phyloP scores from a whole-genome alignment of 2,329 filamentous ascomycete species.

The Aureobasidium vineae region DNA sequence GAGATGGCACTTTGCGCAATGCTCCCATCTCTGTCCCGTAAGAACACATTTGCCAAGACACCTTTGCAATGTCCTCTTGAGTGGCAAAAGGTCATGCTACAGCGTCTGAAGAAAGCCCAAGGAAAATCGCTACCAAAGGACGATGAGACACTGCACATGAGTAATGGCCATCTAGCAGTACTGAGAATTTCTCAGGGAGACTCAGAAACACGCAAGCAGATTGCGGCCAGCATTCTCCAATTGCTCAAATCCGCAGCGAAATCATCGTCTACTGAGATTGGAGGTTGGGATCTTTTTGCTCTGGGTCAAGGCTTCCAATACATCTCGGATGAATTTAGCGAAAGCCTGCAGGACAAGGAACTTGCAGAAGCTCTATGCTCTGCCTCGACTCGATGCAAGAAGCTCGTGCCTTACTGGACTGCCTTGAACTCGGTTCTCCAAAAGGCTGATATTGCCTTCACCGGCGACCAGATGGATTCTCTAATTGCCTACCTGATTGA shows the following conservation, averaged over 20 bases:
- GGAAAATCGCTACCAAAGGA: background rate
- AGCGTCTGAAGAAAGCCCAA: conserved; percentile 22
- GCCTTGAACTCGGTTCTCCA: conserved; percentile 15
- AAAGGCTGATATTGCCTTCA: background rate
- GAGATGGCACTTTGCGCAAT: conserved; percentile 68
- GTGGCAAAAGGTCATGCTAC: conserved; percentile 62
- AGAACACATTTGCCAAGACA: conserved; percentile 53
- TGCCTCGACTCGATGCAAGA: conserved; percentile 19
- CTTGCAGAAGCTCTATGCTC: conserved; percentile 19
- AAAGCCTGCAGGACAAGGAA: conserved; percentile 17
- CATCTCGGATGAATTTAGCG: conserved; percentile 18
- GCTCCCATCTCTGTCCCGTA: conserved; percentile 58
- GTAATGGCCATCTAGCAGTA: conserved; percentile 21
- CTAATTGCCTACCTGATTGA: conserved; percentile 65
- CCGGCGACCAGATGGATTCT: conserved; percentile 57
- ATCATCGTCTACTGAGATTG: background rate
- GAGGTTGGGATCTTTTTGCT: conserved; percentile 24
- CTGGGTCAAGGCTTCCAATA: conserved; percentile 27
- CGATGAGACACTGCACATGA: conserved; percentile 12
- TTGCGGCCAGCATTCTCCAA: conserved; percentile 7
- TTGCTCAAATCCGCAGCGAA: conserved; percentile 16
- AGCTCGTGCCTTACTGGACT: conserved; percentile 26
- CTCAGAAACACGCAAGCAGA: conserved; percentile 9
- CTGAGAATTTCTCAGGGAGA: conserved; percentile 24
- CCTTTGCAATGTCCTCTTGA: conserved; percentile 43